Evolutionary conservation across 768 basidiomycete species (phyloP).

Genomic region (Mycena pura): DNA sequence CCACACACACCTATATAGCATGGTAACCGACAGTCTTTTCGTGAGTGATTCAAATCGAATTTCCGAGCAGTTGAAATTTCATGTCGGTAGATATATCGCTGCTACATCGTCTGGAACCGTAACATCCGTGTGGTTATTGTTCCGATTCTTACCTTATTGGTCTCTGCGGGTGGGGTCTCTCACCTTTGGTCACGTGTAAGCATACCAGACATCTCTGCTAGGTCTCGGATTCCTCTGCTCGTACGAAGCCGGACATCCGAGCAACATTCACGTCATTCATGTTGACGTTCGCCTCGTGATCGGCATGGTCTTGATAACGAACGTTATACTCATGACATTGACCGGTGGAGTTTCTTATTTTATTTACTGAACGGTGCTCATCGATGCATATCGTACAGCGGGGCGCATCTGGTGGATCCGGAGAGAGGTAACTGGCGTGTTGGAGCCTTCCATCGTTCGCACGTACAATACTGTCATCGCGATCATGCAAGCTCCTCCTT

Average conservation of each 20-base stretch:
- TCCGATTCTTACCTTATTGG: not conserved
- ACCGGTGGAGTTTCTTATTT: not conserved
- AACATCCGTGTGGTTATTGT: not conserved
- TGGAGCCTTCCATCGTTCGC: not conserved
- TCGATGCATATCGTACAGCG: not conserved
- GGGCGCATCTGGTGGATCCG: slow-evolving; percentile 10
- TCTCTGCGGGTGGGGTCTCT: not conserved
- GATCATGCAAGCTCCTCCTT: not conserved
- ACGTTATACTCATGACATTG: slow-evolving; percentile 1
- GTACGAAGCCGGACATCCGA: not conserved
- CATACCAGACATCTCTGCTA: no score
- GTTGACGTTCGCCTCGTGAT: not conserved
- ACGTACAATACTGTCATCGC: slow-evolving; percentile 3
- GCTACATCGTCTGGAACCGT: not conserved
- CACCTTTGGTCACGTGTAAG: no score
- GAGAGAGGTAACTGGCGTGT: not conserved
- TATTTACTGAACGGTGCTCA: not conserved
- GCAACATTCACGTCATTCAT: not conserved
- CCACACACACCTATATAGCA: no score
- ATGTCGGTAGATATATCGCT: not conserved
- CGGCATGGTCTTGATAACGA: not conserved
- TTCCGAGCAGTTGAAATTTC: no score
- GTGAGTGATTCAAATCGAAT: not conserved
- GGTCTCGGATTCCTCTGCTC: not conserved
- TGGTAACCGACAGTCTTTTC: not conserved